Evolutionary conservation across 2,329 filamentous ascomycete genomes (phyloP).

Genomic region (Penicillium brevicompactum): DNA sequence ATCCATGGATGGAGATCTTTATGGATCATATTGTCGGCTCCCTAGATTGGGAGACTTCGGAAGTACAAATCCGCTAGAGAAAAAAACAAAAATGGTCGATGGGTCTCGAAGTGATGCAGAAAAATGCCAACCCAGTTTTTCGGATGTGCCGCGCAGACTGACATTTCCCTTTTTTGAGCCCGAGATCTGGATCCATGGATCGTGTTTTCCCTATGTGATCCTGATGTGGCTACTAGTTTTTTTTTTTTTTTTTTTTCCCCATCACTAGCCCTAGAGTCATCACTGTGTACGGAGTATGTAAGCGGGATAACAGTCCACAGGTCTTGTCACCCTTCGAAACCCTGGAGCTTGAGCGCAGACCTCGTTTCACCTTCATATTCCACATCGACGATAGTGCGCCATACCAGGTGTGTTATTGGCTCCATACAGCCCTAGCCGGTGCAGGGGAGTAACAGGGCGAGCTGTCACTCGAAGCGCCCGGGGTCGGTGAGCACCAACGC

Average conservation of each 20-base stretch:
- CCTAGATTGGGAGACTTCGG: background rate
- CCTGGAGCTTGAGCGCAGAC: background rate
- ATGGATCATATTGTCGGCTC: background rate
- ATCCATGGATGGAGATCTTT: background rate
- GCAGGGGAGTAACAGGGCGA: background rate
- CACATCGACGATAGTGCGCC: background rate
- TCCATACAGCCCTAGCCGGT: conserved; percentile 8
- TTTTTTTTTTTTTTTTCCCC: too few relatives aligned
- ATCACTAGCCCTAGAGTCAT: too few relatives aligned
- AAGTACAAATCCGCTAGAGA: background rate
- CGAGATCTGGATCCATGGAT: background rate
- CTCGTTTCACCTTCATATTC: background rate
- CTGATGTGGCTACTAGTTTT: background rate
- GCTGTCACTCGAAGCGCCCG: conserved; percentile 10
- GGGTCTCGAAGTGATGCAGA: background rate
- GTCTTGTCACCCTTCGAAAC: too few relatives aligned
- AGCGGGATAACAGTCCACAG: background rate
- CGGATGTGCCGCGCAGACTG: background rate
- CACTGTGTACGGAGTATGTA: background rate
- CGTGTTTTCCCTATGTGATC: too few relatives aligned
- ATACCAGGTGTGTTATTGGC: background rate
- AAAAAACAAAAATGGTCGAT: background rate
- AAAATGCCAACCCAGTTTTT: background rate
- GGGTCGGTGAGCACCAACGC: background rate
- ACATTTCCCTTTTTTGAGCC: background rate